These are phyloP conservation scores for Jaenimonas drosophilae DNA, from an alignment of 208 protist species.

Conservation along the genomic window DNA sequence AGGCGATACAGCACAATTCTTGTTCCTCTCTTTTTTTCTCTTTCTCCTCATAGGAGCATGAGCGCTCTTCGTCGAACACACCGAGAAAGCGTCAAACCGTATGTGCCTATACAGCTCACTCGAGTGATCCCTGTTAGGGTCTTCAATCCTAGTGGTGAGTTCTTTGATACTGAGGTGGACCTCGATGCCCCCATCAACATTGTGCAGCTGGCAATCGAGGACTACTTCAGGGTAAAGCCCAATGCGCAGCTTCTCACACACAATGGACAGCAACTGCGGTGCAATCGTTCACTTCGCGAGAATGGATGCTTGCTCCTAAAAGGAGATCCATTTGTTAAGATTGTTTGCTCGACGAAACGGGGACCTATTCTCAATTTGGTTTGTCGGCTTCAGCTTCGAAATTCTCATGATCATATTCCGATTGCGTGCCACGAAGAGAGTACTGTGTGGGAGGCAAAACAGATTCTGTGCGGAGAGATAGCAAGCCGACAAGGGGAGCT, in stretches of 20 bases:
- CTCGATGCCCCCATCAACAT: conserved; percentile 52
- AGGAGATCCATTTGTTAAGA: conserved; percentile 76
- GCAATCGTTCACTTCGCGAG: conserved; percentile 36
- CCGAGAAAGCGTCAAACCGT: background rate
- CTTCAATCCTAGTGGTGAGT: conserved; percentile 59
- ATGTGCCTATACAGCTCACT: conserved; percentile 57
- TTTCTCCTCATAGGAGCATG: too few relatives aligned
- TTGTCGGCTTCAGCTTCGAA: conserved; percentile 21
- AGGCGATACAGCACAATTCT: too few relatives aligned
- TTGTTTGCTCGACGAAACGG: conserved; percentile 54
- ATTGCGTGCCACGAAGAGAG: conserved; percentile 35
- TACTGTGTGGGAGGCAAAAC: conserved; percentile 74
- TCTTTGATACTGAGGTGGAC: conserved; percentile 79
- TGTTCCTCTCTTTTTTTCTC: too few relatives aligned
- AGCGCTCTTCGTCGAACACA: background rate
- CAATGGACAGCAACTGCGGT: conserved; percentile 60
- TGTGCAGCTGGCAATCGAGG: conserved; percentile 70
- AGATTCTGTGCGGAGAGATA: conserved; percentile 43
- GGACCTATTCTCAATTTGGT: conserved; percentile 61
- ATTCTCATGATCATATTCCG: conserved; percentile 20
- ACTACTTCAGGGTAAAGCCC: conserved; percentile 72
- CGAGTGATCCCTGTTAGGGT: conserved; percentile 62
- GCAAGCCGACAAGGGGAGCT: conserved; percentile 6
- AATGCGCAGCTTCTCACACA: conserved; percentile 75
- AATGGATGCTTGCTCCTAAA: conserved; percentile 81